Base-by-base conservation (phyloP, 2,329 filamentous ascomycete genomes). In the Arthrinium phaeospermum region DNA sequence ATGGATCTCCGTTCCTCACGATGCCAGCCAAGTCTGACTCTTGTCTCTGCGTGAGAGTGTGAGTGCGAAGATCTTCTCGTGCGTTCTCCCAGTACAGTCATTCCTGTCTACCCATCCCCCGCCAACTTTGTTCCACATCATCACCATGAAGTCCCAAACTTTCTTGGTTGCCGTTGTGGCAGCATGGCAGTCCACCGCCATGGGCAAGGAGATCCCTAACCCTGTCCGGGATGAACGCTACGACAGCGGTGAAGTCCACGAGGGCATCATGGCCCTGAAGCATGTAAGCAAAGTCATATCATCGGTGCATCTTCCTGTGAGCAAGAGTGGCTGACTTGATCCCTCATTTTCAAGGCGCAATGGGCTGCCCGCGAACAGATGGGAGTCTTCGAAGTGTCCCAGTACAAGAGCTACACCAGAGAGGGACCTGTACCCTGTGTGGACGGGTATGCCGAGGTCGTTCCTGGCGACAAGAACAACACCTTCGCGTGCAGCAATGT, bases 401-500 rank as follows among this genome's bases (percentile, higher is more conserved):
- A 41, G 30, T 70, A 53, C 47, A 68, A 46, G 51, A 73, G 72
- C 53, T 70, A 44, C 19, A 49, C 30, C 4, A 1, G 10, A 8
- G 68, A 47, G 14, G 71, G 51, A 5, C 69, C 72, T 34, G 73
- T 81, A 6, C 73, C 74, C 10, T 88, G 86, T 74, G 78, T 81
- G 12, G 79, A 85, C 30, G 86, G 86, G 4, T 76, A 82, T 16
- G 86, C 84, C 3, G 81, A 81, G 51, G 85, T 85, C 64, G 81
- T 86, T 37, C 80, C 82, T 8, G 86, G 85, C 1, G 84, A 88
- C 71, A 78, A 81, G 24, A 80, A 82, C 71, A 84, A 88, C 77
- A 87, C 85, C 3, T 88, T 87, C 77, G 78, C 77, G 44, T 88
- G 86, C 78, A 83, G 81, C 71, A 86, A 86, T 72, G 79, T 79